These are phyloP conservation scores for Orbilia ellipsospora DNA, from an alignment of 2,329 filamentous ascomycete species.

Conservation along the genomic window DNA sequence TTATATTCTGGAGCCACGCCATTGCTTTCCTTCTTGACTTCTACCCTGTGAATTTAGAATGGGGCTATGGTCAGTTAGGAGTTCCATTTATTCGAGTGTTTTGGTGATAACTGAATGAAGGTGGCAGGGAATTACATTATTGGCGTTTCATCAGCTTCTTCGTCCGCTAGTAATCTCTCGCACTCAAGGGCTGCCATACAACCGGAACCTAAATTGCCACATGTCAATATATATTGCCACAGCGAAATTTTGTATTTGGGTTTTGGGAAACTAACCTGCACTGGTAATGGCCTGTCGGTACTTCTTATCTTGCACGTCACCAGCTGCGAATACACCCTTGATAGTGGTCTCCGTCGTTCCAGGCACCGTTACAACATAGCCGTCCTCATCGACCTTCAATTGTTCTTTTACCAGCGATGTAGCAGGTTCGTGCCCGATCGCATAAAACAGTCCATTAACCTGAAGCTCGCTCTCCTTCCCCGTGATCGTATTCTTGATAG, in stretches of 20 bases:
- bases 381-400: conserved; percentile 86
- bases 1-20: conserved; percentile 54
- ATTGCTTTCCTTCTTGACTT: conserved; percentile 55
- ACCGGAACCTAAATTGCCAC: conserved; percentile 74
- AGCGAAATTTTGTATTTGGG: background rate
- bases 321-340: conserved; percentile 92
- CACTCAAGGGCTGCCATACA: conserved; percentile 96
- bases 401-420: conserved; percentile 91
- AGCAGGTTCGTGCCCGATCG: conserved; percentile 94
- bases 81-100: background rate
- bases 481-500: conserved; percentile 80
- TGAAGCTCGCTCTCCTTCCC: conserved; percentile 84
- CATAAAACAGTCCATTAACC: conserved; percentile 95
- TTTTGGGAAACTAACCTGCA: conserved; percentile 75
- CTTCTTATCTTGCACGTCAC: conserved; percentile 98
- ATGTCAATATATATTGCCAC: conserved; percentile 11
- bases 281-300: conserved; percentile 98
- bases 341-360: conserved; percentile 89
- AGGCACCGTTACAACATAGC: conserved; percentile 88
- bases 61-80: conserved; percentile 21
- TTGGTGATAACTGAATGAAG: background rate
- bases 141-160: conserved; percentile 60
- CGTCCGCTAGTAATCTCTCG: conserved; percentile 87
- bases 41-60: conserved; percentile 24
- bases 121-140: conserved; percentile 36